phyloP scores from a whole-genome alignment of 306 rosid genomes.

The Casuarina cunninghamiana region DNA sequence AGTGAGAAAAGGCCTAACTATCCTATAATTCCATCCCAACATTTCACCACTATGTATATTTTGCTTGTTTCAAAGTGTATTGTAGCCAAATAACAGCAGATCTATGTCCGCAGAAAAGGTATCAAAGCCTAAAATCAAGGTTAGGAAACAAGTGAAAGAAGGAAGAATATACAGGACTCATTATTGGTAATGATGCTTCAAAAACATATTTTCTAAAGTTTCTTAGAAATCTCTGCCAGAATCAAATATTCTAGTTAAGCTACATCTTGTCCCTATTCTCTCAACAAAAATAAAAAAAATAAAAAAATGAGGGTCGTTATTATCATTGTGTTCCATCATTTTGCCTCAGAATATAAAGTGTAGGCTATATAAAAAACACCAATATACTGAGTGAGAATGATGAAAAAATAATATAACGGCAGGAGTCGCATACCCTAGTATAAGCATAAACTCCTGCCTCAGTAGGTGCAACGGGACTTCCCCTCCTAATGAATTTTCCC shows the following conservation, averaged over 20 bases:
- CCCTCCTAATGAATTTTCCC: constrained; percentile 90
- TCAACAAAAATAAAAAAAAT: neutral
- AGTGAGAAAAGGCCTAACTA: neutral
- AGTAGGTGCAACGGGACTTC: constrained; percentile 86
- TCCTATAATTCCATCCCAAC: neutral
- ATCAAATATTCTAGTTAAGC: neutral
- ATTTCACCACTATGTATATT: neutral
- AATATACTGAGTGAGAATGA: neutral
- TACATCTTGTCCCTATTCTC: neutral
- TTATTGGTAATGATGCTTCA: neutral
- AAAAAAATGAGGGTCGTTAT: neutral
- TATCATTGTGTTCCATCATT: too few relatives aligned
- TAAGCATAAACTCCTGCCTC: constrained; percentile 98
- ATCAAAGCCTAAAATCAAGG: neutral
- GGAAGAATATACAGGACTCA: neutral
- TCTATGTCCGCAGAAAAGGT: neutral
- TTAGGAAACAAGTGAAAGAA: neutral
- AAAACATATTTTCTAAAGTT: neutral
- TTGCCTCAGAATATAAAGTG: neutral
- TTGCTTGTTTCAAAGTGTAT: neutral
- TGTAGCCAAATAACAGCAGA: neutral
- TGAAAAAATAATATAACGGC: neutral
- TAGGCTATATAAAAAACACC: neutral
- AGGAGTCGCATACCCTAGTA: constrained; percentile 60
- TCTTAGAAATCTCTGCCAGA: neutral